A percentile compares a stretch with the other conserved stretches of the same genome.
Conservation (phyloP, 2,329 filamentous ascomycete species). For the Trichoderma guizhouense region DNA sequence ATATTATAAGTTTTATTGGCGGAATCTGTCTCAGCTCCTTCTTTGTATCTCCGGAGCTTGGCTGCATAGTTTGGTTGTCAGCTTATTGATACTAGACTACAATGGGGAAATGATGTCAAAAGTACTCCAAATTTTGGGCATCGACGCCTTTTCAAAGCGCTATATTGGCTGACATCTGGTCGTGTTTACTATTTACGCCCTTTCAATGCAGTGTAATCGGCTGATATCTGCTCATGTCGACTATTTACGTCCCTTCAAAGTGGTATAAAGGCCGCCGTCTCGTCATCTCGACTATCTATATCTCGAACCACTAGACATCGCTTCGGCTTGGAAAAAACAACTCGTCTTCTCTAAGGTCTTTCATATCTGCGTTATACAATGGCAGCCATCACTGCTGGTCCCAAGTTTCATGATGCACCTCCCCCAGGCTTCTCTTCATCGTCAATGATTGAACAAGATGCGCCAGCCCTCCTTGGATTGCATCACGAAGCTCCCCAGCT, state of each 20-base stretch:
- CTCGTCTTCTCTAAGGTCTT: too few species aligned
- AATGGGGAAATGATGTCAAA: neutral
- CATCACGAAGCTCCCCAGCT: neutral
- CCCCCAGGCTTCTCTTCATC: neutral
- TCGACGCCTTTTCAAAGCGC: neutral
- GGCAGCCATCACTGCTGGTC: neutral
- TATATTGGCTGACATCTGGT: neutral
- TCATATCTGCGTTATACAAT: neutral
- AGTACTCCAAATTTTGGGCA: neutral
- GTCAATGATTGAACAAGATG: neutral
- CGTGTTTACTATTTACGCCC: neutral
- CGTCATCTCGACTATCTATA: neutral
- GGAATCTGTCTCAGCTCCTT: neutral
- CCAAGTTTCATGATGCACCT: neutral
- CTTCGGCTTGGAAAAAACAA: too few species aligned
- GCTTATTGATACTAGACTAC: neutral
- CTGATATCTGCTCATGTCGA: too few species aligned
- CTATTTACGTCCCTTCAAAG: neutral
- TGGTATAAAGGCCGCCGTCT: neutral
- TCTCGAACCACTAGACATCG: too few species aligned
- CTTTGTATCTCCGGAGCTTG: neutral
- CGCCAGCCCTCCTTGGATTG: neutral
- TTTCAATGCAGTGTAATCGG: neutral
- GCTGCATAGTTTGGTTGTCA: neutral
- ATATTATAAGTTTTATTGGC: neutral